Evolutionary conservation across 1,139 yeast genomes (phyloP), one percentile per base, ranked within the genome.

Genomic region (Candida sojae): DNA sequence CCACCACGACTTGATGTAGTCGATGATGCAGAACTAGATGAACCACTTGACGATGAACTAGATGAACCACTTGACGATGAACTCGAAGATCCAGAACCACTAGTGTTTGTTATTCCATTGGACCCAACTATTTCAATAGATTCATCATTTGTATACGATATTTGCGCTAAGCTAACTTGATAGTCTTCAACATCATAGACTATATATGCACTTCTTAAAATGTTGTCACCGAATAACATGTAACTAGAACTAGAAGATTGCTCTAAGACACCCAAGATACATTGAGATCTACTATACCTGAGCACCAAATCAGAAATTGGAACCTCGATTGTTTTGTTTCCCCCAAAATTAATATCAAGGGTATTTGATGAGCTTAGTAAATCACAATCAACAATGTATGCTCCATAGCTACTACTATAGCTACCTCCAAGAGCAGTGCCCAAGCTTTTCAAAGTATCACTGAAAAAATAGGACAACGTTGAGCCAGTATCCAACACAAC

Each of bases 111-210:
- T 21, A 41, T 30, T 33, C 43, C 43, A 17, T 12, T 33, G 11
- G 37, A n/a, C 10, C 43, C 38, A 36, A 45, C 34, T 5, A 45
- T 21, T 41, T 44, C 47, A 32, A 44, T 44, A 6, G 37, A 34
- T 29, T 44, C 47, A 30, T 38, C 25, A n/a, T 38, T 9, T 8
- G 79, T 61, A 42, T 62, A 60, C 47, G 67, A 68, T 6, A 84
- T 86, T 56, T 80, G 88, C 1, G 95, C 97, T 46, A 91, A 51
- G 0, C 86, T 83, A 29, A 90, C 72, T 59, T 83, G 82, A 47
- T 71, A 66, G 53, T 79, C 80, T 31, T 86, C 91, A 53, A 89
- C 69, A 64, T 91, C 95, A 58, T 80, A 89, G 39, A 89, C 96
- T 47, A 84, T 80, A 62, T 90, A 90, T 7, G 88, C 91, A 46